Percentiles rank a stretch among this genome's conserved stretches.
Evolutionary conservation across 441 rosid genomes (phyloP).

Genomic region (Populus hybrid): DNA sequence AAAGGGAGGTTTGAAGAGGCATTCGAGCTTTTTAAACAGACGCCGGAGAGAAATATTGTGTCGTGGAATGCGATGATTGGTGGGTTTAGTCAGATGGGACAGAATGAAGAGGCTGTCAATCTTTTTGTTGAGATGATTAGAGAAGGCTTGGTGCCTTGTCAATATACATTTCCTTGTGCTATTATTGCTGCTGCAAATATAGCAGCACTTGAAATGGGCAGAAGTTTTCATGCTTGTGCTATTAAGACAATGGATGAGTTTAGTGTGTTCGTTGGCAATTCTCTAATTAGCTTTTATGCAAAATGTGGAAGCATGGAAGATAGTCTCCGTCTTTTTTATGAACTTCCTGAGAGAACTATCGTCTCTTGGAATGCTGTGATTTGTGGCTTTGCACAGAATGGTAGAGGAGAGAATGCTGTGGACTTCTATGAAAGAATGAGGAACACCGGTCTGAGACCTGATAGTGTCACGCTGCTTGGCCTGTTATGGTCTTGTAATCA

Average conservation of each 20-base stretch:
- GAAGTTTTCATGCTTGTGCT: conserved; percentile 63
- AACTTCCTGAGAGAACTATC: conserved; percentile 34
- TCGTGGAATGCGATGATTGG: conserved; percentile 79
- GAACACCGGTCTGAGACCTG: conserved; percentile 45
- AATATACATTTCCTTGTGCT: conserved; percentile 54
- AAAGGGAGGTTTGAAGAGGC: conserved; percentile 45
- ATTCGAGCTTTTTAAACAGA: conserved; percentile 35
- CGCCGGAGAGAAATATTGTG: conserved; percentile 67
- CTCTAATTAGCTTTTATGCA: conserved; percentile 70
- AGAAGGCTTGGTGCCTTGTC: conserved; percentile 52
- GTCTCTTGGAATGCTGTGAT: conserved; percentile 78
- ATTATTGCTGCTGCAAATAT: conserved; percentile 60
- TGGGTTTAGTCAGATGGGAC: conserved; percentile 71
- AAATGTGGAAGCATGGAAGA: conserved; percentile 80
- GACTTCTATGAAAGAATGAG: conserved; percentile 46
- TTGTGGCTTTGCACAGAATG: conserved; percentile 78
- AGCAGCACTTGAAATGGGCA: conserved; percentile 61
- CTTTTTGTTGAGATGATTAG: conserved; percentile 62
- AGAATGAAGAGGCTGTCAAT: conserved; percentile 71
- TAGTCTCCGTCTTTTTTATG: conserved; percentile 47
- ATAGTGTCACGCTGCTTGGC: conserved; percentile 62
- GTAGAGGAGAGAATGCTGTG: conserved; percentile 67
- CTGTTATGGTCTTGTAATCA: conserved; percentile 77
- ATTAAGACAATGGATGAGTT: conserved; percentile 46
- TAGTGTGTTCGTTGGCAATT: conserved; percentile 49